Evolutionary conservation across 768 basidiomycete genomes (phyloP), one percentile per base, ranked within the genome.

Genomic region (Boletus insuetus): DNA sequence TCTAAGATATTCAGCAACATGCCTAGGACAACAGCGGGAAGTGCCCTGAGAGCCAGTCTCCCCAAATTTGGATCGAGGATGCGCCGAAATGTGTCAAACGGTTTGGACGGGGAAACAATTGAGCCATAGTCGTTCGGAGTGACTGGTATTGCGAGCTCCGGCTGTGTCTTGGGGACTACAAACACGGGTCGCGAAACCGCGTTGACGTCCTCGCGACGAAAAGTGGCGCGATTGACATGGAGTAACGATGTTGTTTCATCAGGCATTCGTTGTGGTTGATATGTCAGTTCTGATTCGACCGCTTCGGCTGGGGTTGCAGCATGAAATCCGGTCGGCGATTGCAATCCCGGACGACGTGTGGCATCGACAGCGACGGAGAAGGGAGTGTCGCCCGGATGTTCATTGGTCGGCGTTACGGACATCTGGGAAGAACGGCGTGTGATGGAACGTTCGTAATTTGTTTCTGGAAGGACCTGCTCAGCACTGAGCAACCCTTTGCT

Each of bases 11-110:
- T 98, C 54, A 98, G 74, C 37, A 98, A 70, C 60, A 83, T 80
- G 8, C 94, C 96, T 22, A 97, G 76, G 16, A 94, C 66, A 4
- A 95, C 92, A 0, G 93, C 89, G 1, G 95, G 94, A n/a, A 95
- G 62, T 0, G 84, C 77, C 46, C 66, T 71, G 6, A 80, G 56
- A 0, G 47, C 62, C 16, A 56, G 62, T 43, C 42, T 46, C 29
- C 56, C 59, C 1, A 69, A 14, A 55, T 67, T 58, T 31, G 64
- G 56, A 47, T 49, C 59, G 19, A 64, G 49, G n/a, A 56, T 6
- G 7, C 29, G 41, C 12, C 47, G 48, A 20, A 64, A 41, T 1
- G 54, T 51, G 42, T 53, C 51, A 20, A 49, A 58, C 2, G 61
- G 39, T 38, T 54, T 58, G 11, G 44, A 37, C 11, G 53, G 51